These are phyloP conservation scores for Thraustochytrium sp. DNA, from an alignment of 352 stramenopile genomes.

Conservation along the genomic window DNA sequence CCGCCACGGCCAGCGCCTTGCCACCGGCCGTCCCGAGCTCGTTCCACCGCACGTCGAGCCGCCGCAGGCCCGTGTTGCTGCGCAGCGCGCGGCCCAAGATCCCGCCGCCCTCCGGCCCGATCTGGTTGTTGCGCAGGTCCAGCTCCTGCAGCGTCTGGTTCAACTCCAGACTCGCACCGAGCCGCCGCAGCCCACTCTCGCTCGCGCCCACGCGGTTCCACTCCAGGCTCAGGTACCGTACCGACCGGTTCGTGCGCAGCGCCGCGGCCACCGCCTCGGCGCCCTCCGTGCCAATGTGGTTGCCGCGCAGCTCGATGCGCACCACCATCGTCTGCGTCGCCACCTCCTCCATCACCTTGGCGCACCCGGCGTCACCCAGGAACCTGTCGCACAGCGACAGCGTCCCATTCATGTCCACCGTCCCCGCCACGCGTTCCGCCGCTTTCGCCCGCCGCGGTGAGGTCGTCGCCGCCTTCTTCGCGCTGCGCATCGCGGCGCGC, in stretches of 20 bases:
- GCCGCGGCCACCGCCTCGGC: constrained; percentile 1
- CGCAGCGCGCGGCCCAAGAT: neutral
- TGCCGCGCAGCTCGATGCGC: constrained; percentile 4
- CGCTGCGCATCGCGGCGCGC: neutral
- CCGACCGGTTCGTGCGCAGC: constrained; percentile 23
- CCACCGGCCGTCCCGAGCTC: neutral
- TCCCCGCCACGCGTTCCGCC: too few relatives aligned
- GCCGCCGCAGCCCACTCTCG: neutral
- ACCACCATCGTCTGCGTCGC: neutral
- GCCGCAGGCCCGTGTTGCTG: neutral
- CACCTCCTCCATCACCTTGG: neutral
- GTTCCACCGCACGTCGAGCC: constrained; percentile 32
- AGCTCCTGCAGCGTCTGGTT: constrained; percentile 35
- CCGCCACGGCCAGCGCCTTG: neutral
- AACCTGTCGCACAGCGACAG: constrained; percentile 2
- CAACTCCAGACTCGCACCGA: neutral
- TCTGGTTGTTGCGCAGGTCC: constrained; percentile 34
- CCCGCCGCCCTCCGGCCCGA: neutral
- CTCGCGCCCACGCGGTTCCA: constrained; percentile 12
- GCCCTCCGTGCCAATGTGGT: neutral
- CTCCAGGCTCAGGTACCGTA: constrained; percentile 3
- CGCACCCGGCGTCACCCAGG: neutral
- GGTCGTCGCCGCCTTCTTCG: neutral
- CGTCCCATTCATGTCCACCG: neutral
- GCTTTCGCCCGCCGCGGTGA: too few relatives aligned